Percentiles rank a stretch among this genome's conserved stretches.
phyloP scores from a whole-genome alignment of 1,284 basidiomycete genomes.

The Fomitopsis palustris region DNA sequence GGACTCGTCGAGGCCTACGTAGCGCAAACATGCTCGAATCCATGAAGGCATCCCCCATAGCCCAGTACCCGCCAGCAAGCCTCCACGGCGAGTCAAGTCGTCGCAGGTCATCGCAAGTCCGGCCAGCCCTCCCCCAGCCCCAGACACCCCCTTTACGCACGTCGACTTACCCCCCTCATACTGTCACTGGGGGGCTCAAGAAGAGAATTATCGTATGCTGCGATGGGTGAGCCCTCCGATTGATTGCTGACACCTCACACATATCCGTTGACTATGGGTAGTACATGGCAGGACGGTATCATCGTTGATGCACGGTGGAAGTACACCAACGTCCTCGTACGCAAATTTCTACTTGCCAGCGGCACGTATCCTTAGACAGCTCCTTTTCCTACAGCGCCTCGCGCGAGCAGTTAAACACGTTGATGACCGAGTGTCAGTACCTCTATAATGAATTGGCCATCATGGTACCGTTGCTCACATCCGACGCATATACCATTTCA shows the following conservation, averaged over 20 bases:
- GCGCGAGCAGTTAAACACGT: slow-evolving; percentile 54
- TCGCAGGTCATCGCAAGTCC: neutral
- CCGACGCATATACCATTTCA: slow-evolving; percentile 17
- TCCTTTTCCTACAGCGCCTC: slow-evolving; percentile 30
- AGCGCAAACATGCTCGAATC: neutral
- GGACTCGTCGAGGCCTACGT: neutral
- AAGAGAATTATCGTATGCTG: slow-evolving; percentile 69
- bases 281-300: slow-evolving; percentile 45
- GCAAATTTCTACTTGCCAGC: slow-evolving; percentile 14
- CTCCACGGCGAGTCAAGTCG: neutral
- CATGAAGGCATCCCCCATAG: neutral
- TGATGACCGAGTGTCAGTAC: slow-evolving; percentile 46
- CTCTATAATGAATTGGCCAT: neutral
- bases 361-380: neutral
- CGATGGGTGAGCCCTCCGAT: slow-evolving; percentile 58
- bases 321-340: slow-evolving; percentile 63
- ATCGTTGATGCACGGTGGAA: slow-evolving; percentile 43
- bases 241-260: neutral
- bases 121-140: neutral
- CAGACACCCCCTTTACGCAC: neutral
- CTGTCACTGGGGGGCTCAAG: slow-evolving; percentile 19
- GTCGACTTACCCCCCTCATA: neutral
- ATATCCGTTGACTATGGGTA: slow-evolving; percentile 5
- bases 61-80: neutral
- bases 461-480: neutral